Evolutionary conservation across 257 asterid species (phyloP).

Genomic region (Scutellaria galericulata): DNA sequence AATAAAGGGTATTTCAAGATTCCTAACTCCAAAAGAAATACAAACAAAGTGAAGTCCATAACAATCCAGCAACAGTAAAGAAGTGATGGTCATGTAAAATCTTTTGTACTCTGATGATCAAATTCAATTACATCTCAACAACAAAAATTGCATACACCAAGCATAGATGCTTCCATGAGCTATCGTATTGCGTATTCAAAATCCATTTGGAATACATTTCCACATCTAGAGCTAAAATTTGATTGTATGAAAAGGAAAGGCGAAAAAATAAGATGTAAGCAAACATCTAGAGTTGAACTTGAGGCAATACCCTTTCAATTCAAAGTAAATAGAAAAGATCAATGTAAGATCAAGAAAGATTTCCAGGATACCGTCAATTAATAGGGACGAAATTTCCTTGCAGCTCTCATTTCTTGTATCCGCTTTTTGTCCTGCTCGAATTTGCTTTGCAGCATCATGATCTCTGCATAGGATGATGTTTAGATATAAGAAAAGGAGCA

Average conservation of each 20-base stretch:
- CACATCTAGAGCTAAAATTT: constrained; percentile 1
- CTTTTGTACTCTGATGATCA: no score
- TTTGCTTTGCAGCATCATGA: constrained; percentile 86
- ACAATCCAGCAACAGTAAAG: no score
- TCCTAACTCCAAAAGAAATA: no score
- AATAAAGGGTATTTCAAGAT: no score
- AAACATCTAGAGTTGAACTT: no score
- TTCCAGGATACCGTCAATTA: constrained; percentile 23
- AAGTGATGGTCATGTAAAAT: no score
- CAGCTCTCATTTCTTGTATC: constrained; percentile 88
- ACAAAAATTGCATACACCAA: no score
- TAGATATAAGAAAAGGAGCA: not conserved
- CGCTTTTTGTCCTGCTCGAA: constrained; percentile 93
- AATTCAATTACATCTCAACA: no score
- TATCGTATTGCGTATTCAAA: no score
- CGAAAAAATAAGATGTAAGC: not conserved
- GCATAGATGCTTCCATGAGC: no score
- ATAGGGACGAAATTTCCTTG: constrained; percentile 84
- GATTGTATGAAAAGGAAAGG: not conserved
- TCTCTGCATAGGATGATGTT: constrained; percentile 54
- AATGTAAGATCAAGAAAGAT: not conserved
- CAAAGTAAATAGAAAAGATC: not conserved
- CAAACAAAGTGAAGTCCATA: no score
- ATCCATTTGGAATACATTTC: not conserved
- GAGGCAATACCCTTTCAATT: not conserved